These are phyloP conservation scores for Candida labiduridarum DNA, from an alignment of 1,139 yeast genomes.

Conservation along the genomic window DNA sequence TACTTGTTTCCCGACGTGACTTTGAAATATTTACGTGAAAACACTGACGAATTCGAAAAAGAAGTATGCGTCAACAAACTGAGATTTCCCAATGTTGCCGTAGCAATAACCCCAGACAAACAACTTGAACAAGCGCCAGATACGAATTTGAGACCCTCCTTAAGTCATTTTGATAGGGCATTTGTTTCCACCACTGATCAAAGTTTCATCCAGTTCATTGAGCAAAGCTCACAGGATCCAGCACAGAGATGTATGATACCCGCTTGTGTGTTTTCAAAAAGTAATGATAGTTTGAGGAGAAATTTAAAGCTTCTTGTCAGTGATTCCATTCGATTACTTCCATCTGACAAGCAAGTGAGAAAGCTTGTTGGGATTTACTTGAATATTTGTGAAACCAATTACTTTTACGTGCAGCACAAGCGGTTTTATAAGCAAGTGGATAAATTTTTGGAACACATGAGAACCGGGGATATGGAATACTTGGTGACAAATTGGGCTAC, in stretches of 20 bases:
- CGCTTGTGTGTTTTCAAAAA: slow-evolving; percentile 11
- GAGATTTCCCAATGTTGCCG: slow-evolving; percentile 9
- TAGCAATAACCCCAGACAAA: slow-evolving; percentile 9
- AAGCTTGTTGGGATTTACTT: slow-evolving; percentile 17
- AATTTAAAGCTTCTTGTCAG: slow-evolving; percentile 10
- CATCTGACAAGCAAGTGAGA: slow-evolving; percentile 15
- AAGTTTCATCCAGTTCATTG: slow-evolving; percentile 21
- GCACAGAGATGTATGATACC: slow-evolving; percentile 6
- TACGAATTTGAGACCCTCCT: slow-evolving; percentile 5
- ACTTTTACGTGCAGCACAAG: slow-evolving; percentile 20
- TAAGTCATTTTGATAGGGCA: slow-evolving; percentile 13
- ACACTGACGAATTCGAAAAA: slow-evolving; percentile 19
- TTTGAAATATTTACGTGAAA: slow-evolving; percentile 16
- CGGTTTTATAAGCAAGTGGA: slow-evolving; percentile 10
- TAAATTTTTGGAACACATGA: slow-evolving; percentile 11
- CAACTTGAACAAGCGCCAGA: background rate
- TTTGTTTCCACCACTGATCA: slow-evolving; percentile 22
- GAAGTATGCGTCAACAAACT: slow-evolving; percentile 12
- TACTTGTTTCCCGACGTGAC: slow-evolving; percentile 16
- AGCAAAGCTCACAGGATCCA: slow-evolving; percentile 11
- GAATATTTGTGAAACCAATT: slow-evolving; percentile 22
- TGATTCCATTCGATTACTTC: slow-evolving; percentile 16
- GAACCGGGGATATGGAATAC: slow-evolving; percentile 12
- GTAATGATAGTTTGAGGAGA: slow-evolving; percentile 9
- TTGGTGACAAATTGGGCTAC: slow-evolving; percentile 18